These are phyloP conservation scores for Sporothrix brasiliensis DNA, from an alignment of 2,329 filamentous ascomycete species.

Conservation along the genomic window DNA sequence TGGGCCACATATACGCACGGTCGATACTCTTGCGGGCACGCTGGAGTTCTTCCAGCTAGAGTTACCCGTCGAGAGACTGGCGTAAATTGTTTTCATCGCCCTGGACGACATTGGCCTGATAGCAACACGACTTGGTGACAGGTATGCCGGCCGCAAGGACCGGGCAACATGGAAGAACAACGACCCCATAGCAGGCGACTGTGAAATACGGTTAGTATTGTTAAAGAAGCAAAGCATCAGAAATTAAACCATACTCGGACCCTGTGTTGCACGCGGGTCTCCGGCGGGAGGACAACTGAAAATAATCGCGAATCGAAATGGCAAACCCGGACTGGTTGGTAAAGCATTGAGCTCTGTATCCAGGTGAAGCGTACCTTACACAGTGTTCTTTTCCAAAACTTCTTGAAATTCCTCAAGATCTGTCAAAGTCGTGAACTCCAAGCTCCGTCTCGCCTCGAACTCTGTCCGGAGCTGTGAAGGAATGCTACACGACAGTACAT, in stretches of 20 bases:
- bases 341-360: too few relatives aligned
- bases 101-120: background rate
- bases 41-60: background rate
- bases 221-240: background rate
- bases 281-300: too few relatives aligned
- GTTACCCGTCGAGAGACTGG: slow-evolving; percentile 5
- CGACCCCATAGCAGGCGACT: slow-evolving; percentile 18
- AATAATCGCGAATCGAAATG: background rate
- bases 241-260: background rate
- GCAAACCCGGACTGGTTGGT: background rate
- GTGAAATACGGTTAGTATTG: background rate
- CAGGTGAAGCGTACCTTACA: background rate
- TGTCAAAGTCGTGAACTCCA: background rate
- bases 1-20: slow-evolving; percentile 10
- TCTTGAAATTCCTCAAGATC: background rate
- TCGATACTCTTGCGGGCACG: slow-evolving; percentile 15
- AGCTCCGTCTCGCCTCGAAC: background rate
- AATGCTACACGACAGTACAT: background rate
- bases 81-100: background rate
- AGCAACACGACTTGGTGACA: background rate
- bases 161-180: slow-evolving; percentile 24
- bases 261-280: background rate
- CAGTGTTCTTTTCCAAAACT: background rate
- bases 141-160: slow-evolving; percentile 17
- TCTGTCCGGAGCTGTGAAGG: background rate